Conservation (phyloP, 208 protist genomes). For the Crithidia thermophila region DNA sequence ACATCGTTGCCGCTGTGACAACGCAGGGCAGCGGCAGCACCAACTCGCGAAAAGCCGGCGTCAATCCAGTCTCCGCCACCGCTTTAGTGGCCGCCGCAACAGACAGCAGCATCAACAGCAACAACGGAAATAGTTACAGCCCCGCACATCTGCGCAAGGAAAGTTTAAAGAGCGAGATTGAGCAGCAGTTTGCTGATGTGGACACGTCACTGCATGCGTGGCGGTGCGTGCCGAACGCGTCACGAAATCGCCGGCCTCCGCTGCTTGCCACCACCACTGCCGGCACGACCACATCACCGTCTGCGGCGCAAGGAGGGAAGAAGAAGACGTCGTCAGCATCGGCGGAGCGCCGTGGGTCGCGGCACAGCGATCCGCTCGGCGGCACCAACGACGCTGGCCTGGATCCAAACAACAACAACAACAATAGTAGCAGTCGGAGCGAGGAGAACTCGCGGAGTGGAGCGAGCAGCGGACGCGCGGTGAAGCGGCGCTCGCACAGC, state of each 20-base stretch:
- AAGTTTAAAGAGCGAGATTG: constrained; percentile 14
- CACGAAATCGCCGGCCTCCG: constrained; percentile 1
- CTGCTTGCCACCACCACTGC: neutral
- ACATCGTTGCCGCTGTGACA: constrained; percentile 2
- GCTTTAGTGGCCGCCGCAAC: too few relatives aligned
- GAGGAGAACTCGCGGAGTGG: neutral
- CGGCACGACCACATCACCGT: neutral
- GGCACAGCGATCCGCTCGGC: constrained; percentile 12
- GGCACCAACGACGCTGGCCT: constrained; percentile 14
- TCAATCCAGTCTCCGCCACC: too few relatives aligned
- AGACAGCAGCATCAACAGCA: neutral
- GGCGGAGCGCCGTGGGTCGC: constrained; percentile 1
- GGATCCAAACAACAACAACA: neutral
- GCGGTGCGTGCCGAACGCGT: constrained; percentile 29
- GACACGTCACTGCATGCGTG: constrained; percentile 31
- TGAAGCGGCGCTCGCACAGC: neutral
- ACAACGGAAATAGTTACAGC: neutral
- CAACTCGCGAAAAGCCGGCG: too few relatives aligned
- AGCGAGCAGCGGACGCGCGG: neutral
- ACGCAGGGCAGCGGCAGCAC: neutral
- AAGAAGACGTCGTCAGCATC: too few relatives aligned
- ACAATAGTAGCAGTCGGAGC: neutral
- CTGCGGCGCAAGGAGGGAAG: too few relatives aligned
- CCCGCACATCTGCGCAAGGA: constrained; percentile 10
- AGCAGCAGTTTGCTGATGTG: constrained; percentile 22